Evolutionary conservation across 352 stramenopile species (phyloP).

Genomic region (Globisporangium cylindrosporum): DNA sequence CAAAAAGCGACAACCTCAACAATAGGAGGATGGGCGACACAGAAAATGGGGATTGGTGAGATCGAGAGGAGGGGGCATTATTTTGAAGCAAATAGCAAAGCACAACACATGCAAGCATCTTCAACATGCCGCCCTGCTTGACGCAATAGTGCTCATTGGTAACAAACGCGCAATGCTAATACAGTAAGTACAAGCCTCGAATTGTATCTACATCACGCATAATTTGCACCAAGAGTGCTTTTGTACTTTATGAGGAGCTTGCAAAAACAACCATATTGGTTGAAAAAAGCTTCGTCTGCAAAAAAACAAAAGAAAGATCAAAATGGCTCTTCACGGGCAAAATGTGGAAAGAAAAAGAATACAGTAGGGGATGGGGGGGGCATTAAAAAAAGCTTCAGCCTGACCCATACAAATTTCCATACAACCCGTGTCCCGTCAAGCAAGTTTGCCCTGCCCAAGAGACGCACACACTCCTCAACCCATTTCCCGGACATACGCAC

Average conservation of each 20-base stretch:
- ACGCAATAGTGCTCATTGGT: background rate
- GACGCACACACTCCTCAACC: conserved; percentile 1
- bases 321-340: background rate
- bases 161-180: background rate
- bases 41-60: background rate
- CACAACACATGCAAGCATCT: background rate
- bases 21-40: background rate
- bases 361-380: background rate
- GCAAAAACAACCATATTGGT: background rate
- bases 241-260: background rate
- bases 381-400: background rate
- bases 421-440: conserved; percentile 1
- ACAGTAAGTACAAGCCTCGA: too few relatives aligned
- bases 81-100: background rate
- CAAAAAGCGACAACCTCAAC: background rate
- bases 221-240: background rate
- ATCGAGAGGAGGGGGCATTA: background rate
- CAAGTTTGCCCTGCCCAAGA: background rate
- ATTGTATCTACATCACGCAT: background rate
- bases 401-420: conserved; percentile 3
- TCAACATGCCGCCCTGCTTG: background rate
- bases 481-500: conserved; percentile 6
- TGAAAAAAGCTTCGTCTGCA: background rate
- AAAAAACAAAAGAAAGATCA: background rate
- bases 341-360: background rate